These are phyloP conservation scores for Annulohypoxylon truncatum DNA, from an alignment of 2,329 filamentous ascomycete species.

Conservation along the genomic window DNA sequence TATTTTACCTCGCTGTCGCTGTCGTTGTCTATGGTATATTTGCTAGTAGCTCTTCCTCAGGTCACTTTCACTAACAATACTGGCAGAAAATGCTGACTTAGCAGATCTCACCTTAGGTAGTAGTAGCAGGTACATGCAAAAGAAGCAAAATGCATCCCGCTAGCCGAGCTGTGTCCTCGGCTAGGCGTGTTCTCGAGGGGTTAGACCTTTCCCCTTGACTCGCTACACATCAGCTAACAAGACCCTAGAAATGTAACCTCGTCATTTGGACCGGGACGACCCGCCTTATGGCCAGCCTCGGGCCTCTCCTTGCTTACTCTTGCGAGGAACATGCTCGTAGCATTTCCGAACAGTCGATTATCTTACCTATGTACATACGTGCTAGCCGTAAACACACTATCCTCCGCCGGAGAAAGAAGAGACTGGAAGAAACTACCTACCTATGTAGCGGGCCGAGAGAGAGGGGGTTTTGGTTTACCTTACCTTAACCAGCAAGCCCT, in stretches of 20 bases:
- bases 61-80: neutral
- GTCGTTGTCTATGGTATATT: neutral
- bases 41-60: neutral
- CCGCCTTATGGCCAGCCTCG: slow-evolving; percentile 24
- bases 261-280: slow-evolving; percentile 26
- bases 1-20: neutral
- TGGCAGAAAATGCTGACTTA: neutral
- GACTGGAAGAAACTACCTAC: slow-evolving; percentile 3
- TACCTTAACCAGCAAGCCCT: too few species aligned
- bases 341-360: slow-evolving; percentile 7
- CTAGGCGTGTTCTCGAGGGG: neutral
- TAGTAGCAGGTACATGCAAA: neutral
- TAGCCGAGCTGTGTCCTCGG: neutral
- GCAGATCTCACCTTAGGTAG: neutral
- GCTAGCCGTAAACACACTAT: neutral
- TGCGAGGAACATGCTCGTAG: slow-evolving; percentile 5
- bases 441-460: neutral
- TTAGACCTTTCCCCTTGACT: neutral
- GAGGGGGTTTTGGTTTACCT: too few species aligned
- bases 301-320: slow-evolving; percentile 31
- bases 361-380: neutral
- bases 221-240: slow-evolving; percentile 2
- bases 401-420: neutral
- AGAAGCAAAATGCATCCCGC: too few species aligned
- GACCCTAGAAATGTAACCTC: slow-evolving; percentile 22